Conservation (phyloP, 768 basidiomycete species). For the Pulveroboletus frians region DNA sequence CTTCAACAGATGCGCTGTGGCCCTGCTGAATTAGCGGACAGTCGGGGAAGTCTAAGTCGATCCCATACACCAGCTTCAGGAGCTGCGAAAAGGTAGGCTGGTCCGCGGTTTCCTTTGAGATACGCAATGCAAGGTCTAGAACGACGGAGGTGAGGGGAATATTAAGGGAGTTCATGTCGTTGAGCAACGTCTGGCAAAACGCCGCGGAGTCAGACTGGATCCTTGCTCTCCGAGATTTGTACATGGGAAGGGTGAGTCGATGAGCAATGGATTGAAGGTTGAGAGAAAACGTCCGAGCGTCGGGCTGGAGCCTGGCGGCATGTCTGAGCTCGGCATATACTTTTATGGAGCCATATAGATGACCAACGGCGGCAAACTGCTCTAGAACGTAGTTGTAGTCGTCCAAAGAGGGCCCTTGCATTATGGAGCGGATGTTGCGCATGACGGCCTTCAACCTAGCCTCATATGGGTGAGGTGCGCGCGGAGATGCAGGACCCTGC, state of each 20-base stretch:
- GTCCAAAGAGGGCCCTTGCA: conserved; percentile 41
- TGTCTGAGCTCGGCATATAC: conserved; percentile 56
- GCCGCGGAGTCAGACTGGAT: conserved; percentile 41
- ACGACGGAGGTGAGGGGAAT: conserved; percentile 53
- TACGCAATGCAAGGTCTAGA: conserved; percentile 62
- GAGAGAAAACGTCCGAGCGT: conserved; percentile 53
- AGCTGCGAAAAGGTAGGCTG: conserved; percentile 51
- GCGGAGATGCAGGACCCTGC: conserved; percentile 33
- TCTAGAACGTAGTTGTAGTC: conserved; percentile 75
- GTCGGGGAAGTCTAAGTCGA: conserved; percentile 75
- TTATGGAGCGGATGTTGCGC: conserved; percentile 56
- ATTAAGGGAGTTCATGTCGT: conserved; percentile 48
- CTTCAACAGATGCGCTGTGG: conserved; percentile 1
- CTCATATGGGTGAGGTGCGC: conserved; percentile 54
- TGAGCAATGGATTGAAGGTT: conserved; percentile 68
- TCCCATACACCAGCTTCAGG: conserved; percentile 65
- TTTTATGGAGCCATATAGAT: conserved; percentile 52
- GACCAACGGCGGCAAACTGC: conserved; percentile 74
- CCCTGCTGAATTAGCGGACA: conserved; percentile 39
- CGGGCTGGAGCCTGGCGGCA: conserved; percentile 40
- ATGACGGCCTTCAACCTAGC: conserved; percentile 62
- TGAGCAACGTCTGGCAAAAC: conserved; percentile 47
- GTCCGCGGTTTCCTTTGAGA: conserved; percentile 61
- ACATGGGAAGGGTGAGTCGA: conserved; percentile 57
- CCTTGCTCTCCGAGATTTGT: conserved; percentile 30